Evolutionary conservation across 78 protist genomes (phyloP).

Genomic region (Dictyostelium discoideum): dicty_2.7 NC_007091.3:2383501-2384000

Average conservation of each 20-base stretch:
- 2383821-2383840: not conserved
- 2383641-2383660: constrained; percentile 60
- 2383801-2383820: constrained; percentile 53
- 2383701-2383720: constrained; percentile 61
- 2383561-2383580: not conserved
- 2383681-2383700: constrained; percentile 56
- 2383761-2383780: constrained; percentile 69
- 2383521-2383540: not conserved
- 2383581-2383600: not conserved
- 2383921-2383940: no score
- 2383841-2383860: not conserved
- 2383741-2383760: constrained; percentile 71
- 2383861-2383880: not conserved
- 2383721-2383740: constrained; percentile 57
- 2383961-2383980: not conserved
- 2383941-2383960: not conserved
- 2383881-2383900: not conserved
- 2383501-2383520: not conserved
- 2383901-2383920: no score
- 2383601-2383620: not conserved
- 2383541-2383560: not conserved
- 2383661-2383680: constrained; percentile 44
- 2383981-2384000: no score
- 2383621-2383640: constrained; percentile 3
- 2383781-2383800: constrained; percentile 58